These are phyloP conservation scores for Fomitopsis palustris DNA, from an alignment of 1,284 basidiomycete genomes.

Conservation along the genomic window DNA sequence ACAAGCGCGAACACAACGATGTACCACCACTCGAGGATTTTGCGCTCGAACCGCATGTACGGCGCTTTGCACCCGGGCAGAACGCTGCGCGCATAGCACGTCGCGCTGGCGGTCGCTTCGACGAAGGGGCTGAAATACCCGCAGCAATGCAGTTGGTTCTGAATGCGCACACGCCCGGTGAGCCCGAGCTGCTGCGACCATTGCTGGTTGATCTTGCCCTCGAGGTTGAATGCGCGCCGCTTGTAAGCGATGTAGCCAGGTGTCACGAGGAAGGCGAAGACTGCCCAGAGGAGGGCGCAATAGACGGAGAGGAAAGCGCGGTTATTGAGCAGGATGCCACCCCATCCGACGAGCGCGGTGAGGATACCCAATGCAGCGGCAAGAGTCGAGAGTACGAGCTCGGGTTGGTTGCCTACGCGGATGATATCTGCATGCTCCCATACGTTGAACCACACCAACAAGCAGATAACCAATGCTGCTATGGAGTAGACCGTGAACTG, in stretches of 20 bases:
- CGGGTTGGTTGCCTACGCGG: constrained; percentile 49
- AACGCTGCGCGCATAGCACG: constrained; percentile 54
- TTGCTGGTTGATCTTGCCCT: constrained; percentile 59
- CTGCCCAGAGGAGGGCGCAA: constrained; percentile 54
- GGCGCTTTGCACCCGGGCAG: constrained; percentile 57
- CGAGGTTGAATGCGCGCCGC: constrained; percentile 57
- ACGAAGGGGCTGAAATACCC: constrained; percentile 60
- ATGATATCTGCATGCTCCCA: constrained; percentile 55
- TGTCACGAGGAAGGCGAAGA: constrained; percentile 53
- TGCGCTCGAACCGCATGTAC: constrained; percentile 47
- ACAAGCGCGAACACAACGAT: constrained; percentile 51
- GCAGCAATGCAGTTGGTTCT: constrained; percentile 58
- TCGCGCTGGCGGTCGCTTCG: constrained; percentile 52
- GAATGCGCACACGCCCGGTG: constrained; percentile 46
- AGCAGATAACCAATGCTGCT: constrained; percentile 44
- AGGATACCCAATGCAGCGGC: constrained; percentile 45
- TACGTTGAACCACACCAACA: constrained; percentile 61
- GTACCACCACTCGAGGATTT: constrained; percentile 52
- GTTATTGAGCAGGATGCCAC: constrained; percentile 63
- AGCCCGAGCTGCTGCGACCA: constrained; percentile 51
- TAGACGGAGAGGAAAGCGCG: constrained; percentile 61
- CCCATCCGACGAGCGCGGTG: constrained; percentile 57
- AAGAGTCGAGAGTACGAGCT: constrained; percentile 57
- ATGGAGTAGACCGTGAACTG: constrained; percentile 52
- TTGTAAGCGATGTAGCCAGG: constrained; percentile 65